Percentiles rank a stretch among this genome's conserved stretches.
Conservation (phyloP, 176 grass and related monocot genomes). For the Avena atlantica region DNA sequence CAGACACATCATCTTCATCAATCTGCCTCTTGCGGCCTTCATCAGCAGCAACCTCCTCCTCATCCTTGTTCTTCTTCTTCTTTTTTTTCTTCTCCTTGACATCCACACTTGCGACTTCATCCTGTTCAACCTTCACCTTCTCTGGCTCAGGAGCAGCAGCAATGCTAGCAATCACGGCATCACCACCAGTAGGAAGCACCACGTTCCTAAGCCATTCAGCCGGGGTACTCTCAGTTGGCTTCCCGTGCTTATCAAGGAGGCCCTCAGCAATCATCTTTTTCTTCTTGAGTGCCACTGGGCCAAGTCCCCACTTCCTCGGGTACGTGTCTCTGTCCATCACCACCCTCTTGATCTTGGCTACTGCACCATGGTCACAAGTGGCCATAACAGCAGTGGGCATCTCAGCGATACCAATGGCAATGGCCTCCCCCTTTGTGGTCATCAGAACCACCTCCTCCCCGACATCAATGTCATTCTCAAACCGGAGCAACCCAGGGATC, state of each 20-base stretch:
- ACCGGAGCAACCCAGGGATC: constrained; percentile 84
- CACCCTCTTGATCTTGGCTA: constrained; percentile 87
- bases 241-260: constrained; percentile 87
- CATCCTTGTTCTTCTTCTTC: constrained; percentile 62
- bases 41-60: neutral
- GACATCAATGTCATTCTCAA: constrained; percentile 85
- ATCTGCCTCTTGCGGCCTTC: constrained; percentile 43
- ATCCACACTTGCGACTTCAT: constrained; percentile 2
- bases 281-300: constrained; percentile 77
- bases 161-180: constrained; percentile 71
- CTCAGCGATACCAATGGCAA: constrained; percentile 88
- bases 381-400: constrained; percentile 97
- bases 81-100: constrained; percentile 63
- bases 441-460: constrained; percentile 89
- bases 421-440: constrained; percentile 88
- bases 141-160: constrained; percentile 71
- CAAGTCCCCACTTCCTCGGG: constrained; percentile 94
- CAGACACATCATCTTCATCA: neutral
- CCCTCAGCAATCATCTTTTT: constrained; percentile 82
- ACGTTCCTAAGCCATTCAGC: constrained; percentile 80
- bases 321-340: constrained; percentile 98
- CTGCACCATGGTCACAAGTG: constrained; percentile 82
- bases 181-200: constrained; percentile 76
- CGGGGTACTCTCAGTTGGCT: constrained; percentile 87
- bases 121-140: constrained; percentile 53